Conservation (phyloP, 1,284 basidiomycete species). For the Uromyces viciae-fabae region DNA sequence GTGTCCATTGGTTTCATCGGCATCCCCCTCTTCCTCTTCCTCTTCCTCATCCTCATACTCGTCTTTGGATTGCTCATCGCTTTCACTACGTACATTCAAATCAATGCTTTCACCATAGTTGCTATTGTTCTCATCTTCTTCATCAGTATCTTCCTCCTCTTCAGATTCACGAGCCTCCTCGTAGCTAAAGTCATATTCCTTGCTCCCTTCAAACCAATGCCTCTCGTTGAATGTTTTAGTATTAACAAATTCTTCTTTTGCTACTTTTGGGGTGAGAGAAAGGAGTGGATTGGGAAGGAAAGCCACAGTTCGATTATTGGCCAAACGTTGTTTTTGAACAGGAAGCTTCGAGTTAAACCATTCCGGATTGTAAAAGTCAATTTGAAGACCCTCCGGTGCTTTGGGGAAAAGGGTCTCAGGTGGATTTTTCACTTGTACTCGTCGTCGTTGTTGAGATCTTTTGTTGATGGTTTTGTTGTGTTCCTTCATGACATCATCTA, state of each 20-base stretch:
- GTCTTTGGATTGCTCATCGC: background rate
- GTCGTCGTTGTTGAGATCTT: background rate
- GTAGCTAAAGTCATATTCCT: background rate
- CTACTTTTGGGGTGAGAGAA: background rate
- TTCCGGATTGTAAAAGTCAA: constrained; percentile 21
- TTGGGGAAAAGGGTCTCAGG: background rate
- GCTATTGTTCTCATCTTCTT: background rate
- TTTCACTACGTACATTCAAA: background rate
- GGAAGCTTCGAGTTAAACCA: constrained; percentile 7
- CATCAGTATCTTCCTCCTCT: background rate
- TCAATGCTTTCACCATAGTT: constrained; percentile 9
- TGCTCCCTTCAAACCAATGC: background rate
- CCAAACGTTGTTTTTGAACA: background rate
- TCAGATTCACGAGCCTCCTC: background rate
- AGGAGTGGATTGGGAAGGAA: background rate
- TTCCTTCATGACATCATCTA: constrained; percentile 8
- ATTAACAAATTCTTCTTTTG: background rate
- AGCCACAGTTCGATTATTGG: background rate
- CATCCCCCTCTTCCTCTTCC: background rate
- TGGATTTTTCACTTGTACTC: background rate
- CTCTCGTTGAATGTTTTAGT: background rate
- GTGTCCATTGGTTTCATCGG: background rate
- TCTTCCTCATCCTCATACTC: background rate
- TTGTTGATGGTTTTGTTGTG: too few species aligned
- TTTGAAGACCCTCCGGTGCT: constrained; percentile 7